phyloP scores from a whole-genome alignment of 2,329 filamentous ascomycete genomes.

The Myriosclerotinia duriaeana region DNA sequence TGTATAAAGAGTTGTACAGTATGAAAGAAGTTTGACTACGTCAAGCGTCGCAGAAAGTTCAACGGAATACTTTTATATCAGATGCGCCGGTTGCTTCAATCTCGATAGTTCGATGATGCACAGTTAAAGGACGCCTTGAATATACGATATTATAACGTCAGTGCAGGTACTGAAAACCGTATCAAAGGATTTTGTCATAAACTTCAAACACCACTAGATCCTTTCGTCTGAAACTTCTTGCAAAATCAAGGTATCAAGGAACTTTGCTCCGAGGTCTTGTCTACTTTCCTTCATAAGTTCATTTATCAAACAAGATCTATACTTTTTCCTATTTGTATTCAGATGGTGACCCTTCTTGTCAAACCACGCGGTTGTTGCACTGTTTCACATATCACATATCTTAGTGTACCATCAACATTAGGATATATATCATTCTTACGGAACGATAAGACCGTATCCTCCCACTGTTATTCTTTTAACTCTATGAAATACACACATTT shows the following conservation, averaged over 20 bases:
- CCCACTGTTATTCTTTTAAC: background rate
- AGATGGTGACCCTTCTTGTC: background rate
- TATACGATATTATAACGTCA: background rate
- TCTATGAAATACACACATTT: background rate
- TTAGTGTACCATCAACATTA: background rate
- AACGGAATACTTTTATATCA: background rate
- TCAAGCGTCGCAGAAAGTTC: background rate
- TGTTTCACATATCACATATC: background rate
- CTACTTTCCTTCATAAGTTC: background rate
- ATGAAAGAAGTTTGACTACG: background rate
- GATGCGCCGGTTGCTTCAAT: constrained; percentile 1
- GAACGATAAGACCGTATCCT: background rate
- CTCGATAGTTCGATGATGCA: background rate
- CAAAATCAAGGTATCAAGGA: background rate
- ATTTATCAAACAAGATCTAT: background rate
- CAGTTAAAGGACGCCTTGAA: background rate
- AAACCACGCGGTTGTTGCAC: background rate
- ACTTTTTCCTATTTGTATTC: background rate
- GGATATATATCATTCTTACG: background rate
- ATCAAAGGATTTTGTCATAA: background rate
- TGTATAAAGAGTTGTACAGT: background rate
- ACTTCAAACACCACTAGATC: background rate
- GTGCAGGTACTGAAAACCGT: constrained; percentile 2
- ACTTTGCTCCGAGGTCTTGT: background rate
- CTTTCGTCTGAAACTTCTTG: background rate